Percentiles rank a stretch among this genome's conserved stretches.
Conservation (phyloP, 2,329 filamentous ascomycete species). For the Colletotrichum cuscutae region DNA sequence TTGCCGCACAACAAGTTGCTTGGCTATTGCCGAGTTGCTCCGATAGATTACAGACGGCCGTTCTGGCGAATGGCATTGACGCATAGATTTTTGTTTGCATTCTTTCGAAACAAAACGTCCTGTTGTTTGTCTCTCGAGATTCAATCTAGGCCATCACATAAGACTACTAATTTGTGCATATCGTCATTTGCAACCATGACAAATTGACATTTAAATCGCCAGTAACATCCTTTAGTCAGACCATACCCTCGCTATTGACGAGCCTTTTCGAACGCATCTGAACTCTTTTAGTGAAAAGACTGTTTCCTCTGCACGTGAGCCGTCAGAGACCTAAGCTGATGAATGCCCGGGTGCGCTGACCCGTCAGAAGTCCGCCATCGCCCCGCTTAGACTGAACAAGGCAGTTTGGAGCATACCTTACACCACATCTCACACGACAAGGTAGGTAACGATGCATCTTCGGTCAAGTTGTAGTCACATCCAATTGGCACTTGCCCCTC, state of each 20-base stretch:
- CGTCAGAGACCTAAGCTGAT: too few species aligned
- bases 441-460: neutral
- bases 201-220: neutral
- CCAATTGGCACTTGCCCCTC: too few species aligned
- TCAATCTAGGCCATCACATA: neutral
- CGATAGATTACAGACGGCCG: neutral
- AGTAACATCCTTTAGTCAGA: too few species aligned
- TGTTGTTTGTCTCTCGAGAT: neutral
- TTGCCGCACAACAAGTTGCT: neutral
- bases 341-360: too few species aligned
- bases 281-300: too few species aligned
- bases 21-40: neutral
- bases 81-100: neutral
- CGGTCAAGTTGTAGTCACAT: neutral
- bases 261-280: too few species aligned
- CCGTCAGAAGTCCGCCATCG: neutral
- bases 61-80: neutral
- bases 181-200: neutral
- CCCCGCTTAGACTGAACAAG: neutral
- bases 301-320: too few species aligned
- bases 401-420: neutral
- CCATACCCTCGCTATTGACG: too few species aligned
- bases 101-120: neutral
- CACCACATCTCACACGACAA: neutral
- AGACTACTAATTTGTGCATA: neutral